Base-by-base conservation (phyloP, 163 green algal genomes). In the Scenedesmus sp. region DNA sequence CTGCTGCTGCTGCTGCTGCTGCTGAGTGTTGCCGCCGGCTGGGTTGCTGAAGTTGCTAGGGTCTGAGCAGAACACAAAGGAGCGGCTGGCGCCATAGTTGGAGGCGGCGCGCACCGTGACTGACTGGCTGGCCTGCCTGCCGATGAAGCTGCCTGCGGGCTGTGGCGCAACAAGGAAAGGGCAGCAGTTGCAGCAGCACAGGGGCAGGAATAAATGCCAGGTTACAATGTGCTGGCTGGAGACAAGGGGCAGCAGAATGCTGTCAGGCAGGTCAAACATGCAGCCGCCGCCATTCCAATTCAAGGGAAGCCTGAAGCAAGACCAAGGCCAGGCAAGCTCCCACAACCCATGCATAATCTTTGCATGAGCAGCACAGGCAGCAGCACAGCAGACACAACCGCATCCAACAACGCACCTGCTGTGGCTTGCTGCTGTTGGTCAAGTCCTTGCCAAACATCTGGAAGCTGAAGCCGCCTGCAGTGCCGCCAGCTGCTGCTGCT, bases 381-480 rank as follows among this genome's bases (percentile, higher is more conserved):
- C 54, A 60, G 7, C 46, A 87, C 82, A 66, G 16, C 54, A 26
- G 34, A 46, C 34, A 15, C 15, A 34, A 10, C 9, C 23, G 10
- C 55, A 54, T 23, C 81, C 34, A 16, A 59, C 13, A 85, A 2
- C 15, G 34, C 34, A 64, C 57, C 84, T 79, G 84, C 55, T 64
- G 57, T 20, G 7, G 60, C 15, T 64, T 54, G 23, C 62, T 64
- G 84, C 54, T 79, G 84, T 88, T 88, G 54, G 84, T 92, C 9
- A 92, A 52, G 66, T 92, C 89, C 34, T 82, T 74, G 26, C 90
- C 90, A 93, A 93, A 93, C 90, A 93, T 84, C n/a, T 83, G 55
- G 90, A 93, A 93, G 13, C 73, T 74, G 52, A 93, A 93, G 74
- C 60, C 57, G 56, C 59, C 82, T 15, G 54, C 82, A 60, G n/a